Percentiles rank a stretch among this genome's conserved stretches.
Evolutionary conservation across 2,329 filamentous ascomycete species (phyloP).

Genomic region (Sporothrix curviconia): DNA sequence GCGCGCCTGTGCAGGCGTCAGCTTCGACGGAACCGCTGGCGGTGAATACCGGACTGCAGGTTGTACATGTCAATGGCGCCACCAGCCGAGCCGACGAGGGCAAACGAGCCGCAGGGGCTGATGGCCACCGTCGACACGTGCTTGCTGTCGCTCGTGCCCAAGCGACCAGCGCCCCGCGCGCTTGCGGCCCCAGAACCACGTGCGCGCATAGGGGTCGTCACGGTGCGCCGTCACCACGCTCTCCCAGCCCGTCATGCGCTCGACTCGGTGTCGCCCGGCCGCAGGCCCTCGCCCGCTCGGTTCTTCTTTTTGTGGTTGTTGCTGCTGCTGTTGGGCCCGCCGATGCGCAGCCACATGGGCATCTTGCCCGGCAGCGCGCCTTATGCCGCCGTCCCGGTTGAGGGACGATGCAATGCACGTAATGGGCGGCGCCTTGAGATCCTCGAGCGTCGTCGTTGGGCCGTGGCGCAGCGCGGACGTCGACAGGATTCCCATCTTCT

Average conservation of each 20-base stretch:
- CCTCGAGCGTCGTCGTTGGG: conserved; percentile 59
- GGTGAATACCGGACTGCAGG: conserved; percentile 82
- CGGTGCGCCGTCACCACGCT: conserved; percentile 91
- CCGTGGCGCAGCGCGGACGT: conserved; percentile 50
- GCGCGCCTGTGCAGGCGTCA: conserved; percentile 72
- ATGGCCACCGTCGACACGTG: conserved; percentile 82
- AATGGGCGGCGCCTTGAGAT: conserved; percentile 84
- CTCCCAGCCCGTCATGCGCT: conserved; percentile 88
- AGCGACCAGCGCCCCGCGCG: conserved; percentile 90
- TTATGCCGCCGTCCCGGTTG: conserved; percentile 91
- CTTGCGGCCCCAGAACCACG: conserved; percentile 98
- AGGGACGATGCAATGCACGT: conserved; percentile 86
- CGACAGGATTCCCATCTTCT: conserved; percentile 71
- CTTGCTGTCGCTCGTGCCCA: conserved; percentile 73
- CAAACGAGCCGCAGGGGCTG: conserved; percentile 89
- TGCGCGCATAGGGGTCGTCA: conserved; percentile 75
- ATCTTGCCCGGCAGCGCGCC: conserved; percentile 73
- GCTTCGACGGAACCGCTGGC: conserved; percentile 73
- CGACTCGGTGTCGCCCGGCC: conserved; percentile 58
- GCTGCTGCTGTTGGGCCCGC: not conserved
- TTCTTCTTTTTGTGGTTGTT: conserved; percentile 42
- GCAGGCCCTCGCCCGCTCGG: conserved; percentile 36
- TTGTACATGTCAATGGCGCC: conserved; percentile 95
- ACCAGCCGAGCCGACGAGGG: conserved; percentile 74
- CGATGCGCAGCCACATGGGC: conserved; percentile 71